phyloP scores from a whole-genome alignment of 2,329 filamentous ascomycete species.

The Ascochyta viciae-villosae region DNA sequence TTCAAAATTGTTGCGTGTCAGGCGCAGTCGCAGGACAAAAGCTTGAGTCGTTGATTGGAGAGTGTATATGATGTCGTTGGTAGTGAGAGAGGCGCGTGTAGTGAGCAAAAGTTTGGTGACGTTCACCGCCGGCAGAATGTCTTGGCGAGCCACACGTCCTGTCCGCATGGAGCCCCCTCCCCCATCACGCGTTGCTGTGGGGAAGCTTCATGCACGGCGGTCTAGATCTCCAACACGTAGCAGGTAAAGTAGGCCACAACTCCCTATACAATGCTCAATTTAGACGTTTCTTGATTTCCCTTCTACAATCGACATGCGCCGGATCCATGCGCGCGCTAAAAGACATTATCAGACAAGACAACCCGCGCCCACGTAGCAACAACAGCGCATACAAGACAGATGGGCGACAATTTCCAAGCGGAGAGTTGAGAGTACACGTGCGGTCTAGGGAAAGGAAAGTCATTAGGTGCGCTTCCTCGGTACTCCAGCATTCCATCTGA shows the following conservation, averaged over 20 bases:
- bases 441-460: conserved; percentile 20
- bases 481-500: conserved; percentile 38
- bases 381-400: conserved; percentile 6
- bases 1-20: neutral
- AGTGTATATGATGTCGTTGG: conserved; percentile 4
- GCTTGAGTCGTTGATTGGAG: conserved; percentile 10
- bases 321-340: conserved; percentile 11
- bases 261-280: conserved; percentile 21
- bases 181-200: conserved; percentile 5
- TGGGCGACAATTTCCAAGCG: neutral
- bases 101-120: conserved; percentile 42
- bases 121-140: conserved; percentile 28
- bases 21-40: conserved; percentile 38
- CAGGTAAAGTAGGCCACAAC: conserved; percentile 3
- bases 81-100: conserved; percentile 33
- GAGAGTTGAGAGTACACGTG: conserved; percentile 11
- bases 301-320: conserved; percentile 30
- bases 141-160: conserved; percentile 25
- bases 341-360: conserved; percentile 22
- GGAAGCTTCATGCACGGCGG: neutral
- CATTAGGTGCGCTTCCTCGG: conserved; percentile 31
- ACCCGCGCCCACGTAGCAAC: neutral
- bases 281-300: conserved; percentile 30
- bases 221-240: conserved; percentile 5
- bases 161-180: conserved; percentile 3